A percentile compares a stretch with the other conserved stretches of the same genome.
These are phyloP conservation scores for Fusarium hainanense DNA, from an alignment of 2,329 filamentous ascomycete genomes.

Conservation along the genomic window DNA sequence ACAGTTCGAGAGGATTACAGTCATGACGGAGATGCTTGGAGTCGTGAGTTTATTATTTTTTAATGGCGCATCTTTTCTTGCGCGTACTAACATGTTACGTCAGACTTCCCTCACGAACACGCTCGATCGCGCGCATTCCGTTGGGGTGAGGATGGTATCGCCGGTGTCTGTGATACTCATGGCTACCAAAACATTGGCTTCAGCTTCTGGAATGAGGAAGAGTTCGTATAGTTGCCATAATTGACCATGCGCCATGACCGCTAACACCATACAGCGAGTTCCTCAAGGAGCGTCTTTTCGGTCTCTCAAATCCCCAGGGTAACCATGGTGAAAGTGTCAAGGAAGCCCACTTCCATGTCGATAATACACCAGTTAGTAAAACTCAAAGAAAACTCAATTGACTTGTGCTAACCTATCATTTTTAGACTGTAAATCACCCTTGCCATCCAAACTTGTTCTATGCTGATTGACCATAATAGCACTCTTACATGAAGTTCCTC, in stretches of 20 bases:
- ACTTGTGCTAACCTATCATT: constrained; percentile 38
- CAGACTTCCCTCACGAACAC: constrained; percentile 94
- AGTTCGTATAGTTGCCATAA: constrained; percentile 63
- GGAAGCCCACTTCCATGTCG: constrained; percentile 94
- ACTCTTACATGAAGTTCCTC: constrained; percentile 98
- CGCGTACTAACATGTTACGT: constrained; percentile 32
- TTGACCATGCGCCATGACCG: background rate
- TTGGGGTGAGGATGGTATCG: constrained; percentile 98
- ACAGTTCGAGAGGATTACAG: constrained; percentile 88
- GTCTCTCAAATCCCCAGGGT: constrained; percentile 93
- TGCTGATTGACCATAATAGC: constrained; percentile 61
- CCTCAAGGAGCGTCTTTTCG: constrained; percentile 94
- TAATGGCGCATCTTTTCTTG: constrained; percentile 1
- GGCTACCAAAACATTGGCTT: constrained; percentile 93
- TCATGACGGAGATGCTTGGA: constrained; percentile 93
- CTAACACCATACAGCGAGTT: constrained; percentile 75
- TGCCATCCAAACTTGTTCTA: background rate
- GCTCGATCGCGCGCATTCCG: constrained; percentile 88
- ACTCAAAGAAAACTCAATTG: background rate
- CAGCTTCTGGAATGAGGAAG: constrained; percentile 97
- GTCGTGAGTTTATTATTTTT: constrained; percentile 70
- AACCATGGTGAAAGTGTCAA: constrained; percentile 98
- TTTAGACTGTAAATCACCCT: constrained; percentile 57
- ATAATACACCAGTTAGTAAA: constrained; percentile 82
- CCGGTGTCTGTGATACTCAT: constrained; percentile 91